Conservation (phyloP, 441 rosid species). For the Syzygium malaccense region DNA sequence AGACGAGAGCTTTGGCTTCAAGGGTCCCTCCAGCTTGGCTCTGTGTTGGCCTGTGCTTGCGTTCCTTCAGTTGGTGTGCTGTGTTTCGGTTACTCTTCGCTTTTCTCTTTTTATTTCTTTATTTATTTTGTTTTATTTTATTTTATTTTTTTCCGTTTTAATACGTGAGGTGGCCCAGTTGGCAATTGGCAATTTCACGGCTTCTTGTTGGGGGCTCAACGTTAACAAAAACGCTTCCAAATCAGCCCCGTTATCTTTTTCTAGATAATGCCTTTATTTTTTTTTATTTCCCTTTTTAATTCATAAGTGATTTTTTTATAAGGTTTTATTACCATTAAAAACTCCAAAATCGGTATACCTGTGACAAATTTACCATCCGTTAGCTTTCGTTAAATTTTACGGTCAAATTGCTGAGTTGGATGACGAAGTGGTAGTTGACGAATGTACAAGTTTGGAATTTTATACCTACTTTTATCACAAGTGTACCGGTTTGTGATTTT, state of each 20-base stretch:
- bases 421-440: background rate
- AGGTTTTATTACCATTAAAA: background rate
- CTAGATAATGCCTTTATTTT: background rate
- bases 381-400: background rate
- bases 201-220: background rate
- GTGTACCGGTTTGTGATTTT: background rate
- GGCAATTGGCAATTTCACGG: background rate
- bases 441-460: fast-evolving
- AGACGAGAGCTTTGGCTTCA: background rate
- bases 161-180: background rate
- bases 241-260: background rate
- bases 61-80: background rate
- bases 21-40: background rate
- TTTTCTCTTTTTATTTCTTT: background rate
- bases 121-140: too few relatives aligned
- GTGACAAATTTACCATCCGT: background rate
- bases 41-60: background rate
- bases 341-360: fast-evolving
- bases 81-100: background rate
- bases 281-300: background rate
- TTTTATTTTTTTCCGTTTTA: background rate
- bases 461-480: fast-evolving
- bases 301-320: background rate
- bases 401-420: background rate
- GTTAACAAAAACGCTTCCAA: background rate